Conservation (phyloP, 1,284 basidiomycete species). For the Cryptococcus floricola region DNA sequence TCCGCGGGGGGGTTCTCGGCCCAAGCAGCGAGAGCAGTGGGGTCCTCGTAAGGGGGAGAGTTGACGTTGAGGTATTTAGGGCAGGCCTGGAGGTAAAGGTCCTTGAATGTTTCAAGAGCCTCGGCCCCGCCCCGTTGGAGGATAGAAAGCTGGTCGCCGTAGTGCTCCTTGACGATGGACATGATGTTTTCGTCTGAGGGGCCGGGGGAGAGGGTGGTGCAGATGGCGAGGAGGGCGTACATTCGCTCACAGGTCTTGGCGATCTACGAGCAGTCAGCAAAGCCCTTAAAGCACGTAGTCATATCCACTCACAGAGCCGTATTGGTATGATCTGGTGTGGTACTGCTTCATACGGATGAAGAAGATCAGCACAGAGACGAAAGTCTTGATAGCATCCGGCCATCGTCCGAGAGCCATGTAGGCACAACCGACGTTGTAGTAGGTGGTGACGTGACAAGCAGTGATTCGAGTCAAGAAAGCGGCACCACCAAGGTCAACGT, state of each 20-base stretch:
- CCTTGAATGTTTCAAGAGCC: constrained; percentile 79
- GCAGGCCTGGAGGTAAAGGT: constrained; percentile 89
- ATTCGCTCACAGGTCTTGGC: constrained; percentile 96
- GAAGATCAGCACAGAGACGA: constrained; percentile 89
- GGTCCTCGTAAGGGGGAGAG: constrained; percentile 87
- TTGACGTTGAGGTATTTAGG: constrained; percentile 96
- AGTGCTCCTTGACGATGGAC: constrained; percentile 87
- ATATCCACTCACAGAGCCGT: constrained; percentile 68
- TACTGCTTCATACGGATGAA: constrained; percentile 89
- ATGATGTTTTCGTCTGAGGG: constrained; percentile 92
- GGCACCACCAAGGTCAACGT: constrained; percentile 77
- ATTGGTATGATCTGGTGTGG: constrained; percentile 93
- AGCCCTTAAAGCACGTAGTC: background rate
- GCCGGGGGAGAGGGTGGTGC: constrained; percentile 84
- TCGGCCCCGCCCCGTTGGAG: constrained; percentile 67
- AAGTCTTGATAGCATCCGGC: constrained; percentile 89
- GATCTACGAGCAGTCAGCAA: constrained; percentile 59
- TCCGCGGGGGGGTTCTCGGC: constrained; percentile 60
- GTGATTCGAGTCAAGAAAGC: constrained; percentile 86
- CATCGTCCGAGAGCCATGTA: constrained; percentile 93
- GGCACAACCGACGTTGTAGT: constrained; percentile 69
- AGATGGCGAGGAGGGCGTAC: constrained; percentile 93
- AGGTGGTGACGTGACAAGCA: constrained; percentile 73
- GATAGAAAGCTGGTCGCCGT: constrained; percentile 81
- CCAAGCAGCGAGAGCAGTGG: constrained; percentile 60